Evolutionary conservation across 2,329 filamentous ascomycete species (phyloP).

Genomic region (Ascochyta rabiei): DNA sequence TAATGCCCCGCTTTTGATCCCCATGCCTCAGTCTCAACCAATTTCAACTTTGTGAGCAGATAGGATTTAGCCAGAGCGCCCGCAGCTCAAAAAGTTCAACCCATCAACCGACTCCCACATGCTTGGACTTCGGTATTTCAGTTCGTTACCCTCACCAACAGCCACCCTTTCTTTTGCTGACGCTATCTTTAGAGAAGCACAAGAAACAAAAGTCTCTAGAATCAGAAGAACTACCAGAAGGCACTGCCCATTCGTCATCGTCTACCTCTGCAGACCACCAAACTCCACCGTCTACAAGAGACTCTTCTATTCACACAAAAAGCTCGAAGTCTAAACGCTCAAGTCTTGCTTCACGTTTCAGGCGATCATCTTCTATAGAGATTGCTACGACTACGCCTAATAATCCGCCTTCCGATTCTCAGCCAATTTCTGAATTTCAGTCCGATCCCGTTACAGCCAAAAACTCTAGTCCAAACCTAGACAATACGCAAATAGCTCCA

Average conservation of each 20-base stretch:
- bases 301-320: slow-evolving; percentile 1
- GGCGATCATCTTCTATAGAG: slow-evolving; percentile 10
- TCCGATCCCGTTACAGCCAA: not conserved
- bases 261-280: slow-evolving; percentile 13
- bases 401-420: not conserved
- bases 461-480: not conserved
- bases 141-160: slow-evolving; percentile 8
- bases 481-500: not conserved
- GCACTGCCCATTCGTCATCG: slow-evolving; percentile 11
- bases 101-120: slow-evolving; percentile 21
- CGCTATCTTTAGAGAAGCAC: slow-evolving; percentile 20
- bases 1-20: slow-evolving; percentile 22
- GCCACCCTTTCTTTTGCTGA: slow-evolving; percentile 1
- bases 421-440: not conserved
- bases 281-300: not conserved
- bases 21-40: slow-evolving; percentile 8
- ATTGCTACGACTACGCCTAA: not conserved
- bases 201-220: slow-evolving; percentile 21
- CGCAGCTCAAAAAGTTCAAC: slow-evolving; percentile 1
- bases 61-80: slow-evolving; percentile 13
- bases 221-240: slow-evolving; percentile 11
- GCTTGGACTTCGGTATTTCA: slow-evolving; percentile 29
- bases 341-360: slow-evolving; percentile 9
- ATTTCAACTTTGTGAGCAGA: slow-evolving; percentile 6
- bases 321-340: slow-evolving; percentile 10